Evolutionary conservation across 2,329 filamentous ascomycete genomes (phyloP), one percentile per base, ranked within the genome.

Genomic region (Ascochyta pisi): DNA sequence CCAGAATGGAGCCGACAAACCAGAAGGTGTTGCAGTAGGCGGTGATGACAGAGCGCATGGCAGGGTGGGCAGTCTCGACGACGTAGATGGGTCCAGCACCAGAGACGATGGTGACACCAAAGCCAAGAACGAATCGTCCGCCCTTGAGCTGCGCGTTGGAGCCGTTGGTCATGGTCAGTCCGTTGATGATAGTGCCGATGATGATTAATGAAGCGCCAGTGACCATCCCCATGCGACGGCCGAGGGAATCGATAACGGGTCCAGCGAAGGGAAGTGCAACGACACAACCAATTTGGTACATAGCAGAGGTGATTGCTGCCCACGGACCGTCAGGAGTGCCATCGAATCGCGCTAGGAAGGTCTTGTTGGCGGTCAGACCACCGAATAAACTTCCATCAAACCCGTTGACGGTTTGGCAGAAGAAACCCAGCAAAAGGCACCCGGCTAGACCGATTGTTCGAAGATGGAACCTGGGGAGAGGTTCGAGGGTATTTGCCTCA

Each of bases 11-110:
- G 22, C 78, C 78, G 7, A 77, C 73, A 34, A 77, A 79, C 75
- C 78, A 81, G 59, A 79, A 79, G 4, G 76, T 77, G 62, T 83
- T 84, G 69, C 79, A 85, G 61, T 87, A 80, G 38, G 84, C 87
- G 0, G 85, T 86, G 61, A 87, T 77, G 22, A 85, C 78, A 37
- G 85, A 86, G 58, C 87, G 81, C 69, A 85, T 86, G 2, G 83
- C 81, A 0, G 87, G 86, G 64, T 89, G 86, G 1, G 84, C 81
- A 52, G 87, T 79, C 69, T 89, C 87, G 40, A 85, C 83, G 15
- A 84, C 83, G 66, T 87, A 88, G n/a, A 84, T 82, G 1, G 86
- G 86, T 1, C 83, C 86, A 5, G 85, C 84, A 3, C 83, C 81
- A 5, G 83, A 81, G 4, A 83, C 82, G 55, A 89, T 84, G 2